These are phyloP conservation scores for Neocatenulostroma microsporum DNA, from an alignment of 2,329 filamentous ascomycete species.

Conservation along the genomic window DNA sequence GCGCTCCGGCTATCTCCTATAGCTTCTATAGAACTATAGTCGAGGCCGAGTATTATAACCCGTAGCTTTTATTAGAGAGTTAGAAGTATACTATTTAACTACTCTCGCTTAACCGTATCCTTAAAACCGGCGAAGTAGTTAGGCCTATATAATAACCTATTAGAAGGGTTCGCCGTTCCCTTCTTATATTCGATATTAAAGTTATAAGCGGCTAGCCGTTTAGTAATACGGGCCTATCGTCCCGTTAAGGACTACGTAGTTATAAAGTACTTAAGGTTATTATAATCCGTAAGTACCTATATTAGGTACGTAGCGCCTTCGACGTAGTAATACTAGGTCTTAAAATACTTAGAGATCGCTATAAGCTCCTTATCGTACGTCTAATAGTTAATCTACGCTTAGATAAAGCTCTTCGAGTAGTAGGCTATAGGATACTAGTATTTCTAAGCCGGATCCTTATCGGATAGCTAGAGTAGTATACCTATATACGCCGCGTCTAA, in stretches of 20 bases:
- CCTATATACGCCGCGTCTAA: too few relatives aligned
- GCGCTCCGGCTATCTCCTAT: slow-evolving; percentile 17
- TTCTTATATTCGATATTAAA: slow-evolving; percentile 12
- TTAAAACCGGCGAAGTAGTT: neutral
- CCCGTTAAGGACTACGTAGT: slow-evolving; percentile 9
- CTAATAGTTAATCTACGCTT: slow-evolving; percentile 9
- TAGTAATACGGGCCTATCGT: slow-evolving; percentile 7
- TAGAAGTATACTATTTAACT: neutral
- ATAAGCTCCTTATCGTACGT: slow-evolving; percentile 13
- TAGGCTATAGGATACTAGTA: slow-evolving; percentile 1
- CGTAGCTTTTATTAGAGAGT: neutral
- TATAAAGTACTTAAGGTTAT: slow-evolving; percentile 13
- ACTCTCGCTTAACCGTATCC: too few relatives aligned
- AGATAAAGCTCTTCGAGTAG: slow-evolving; percentile 11
- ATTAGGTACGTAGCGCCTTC: slow-evolving; percentile 10
- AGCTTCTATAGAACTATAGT: slow-evolving; percentile 8
- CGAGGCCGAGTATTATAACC: neutral
- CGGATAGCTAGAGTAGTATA: neutral
- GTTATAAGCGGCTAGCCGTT: slow-evolving; percentile 9
- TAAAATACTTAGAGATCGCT: slow-evolving; percentile 8
- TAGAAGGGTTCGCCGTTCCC: slow-evolving; percentile 8
- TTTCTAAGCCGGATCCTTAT: neutral
- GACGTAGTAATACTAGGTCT: slow-evolving; percentile 11
- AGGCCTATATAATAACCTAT: neutral
- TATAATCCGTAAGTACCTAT: slow-evolving; percentile 12